A percentile compares a stretch with the other conserved stretches of the same genome.
Evolutionary conservation across 495 filamentous ascomycete genomes (phyloP).

Genomic region (Neurospora intermedia): DNA sequence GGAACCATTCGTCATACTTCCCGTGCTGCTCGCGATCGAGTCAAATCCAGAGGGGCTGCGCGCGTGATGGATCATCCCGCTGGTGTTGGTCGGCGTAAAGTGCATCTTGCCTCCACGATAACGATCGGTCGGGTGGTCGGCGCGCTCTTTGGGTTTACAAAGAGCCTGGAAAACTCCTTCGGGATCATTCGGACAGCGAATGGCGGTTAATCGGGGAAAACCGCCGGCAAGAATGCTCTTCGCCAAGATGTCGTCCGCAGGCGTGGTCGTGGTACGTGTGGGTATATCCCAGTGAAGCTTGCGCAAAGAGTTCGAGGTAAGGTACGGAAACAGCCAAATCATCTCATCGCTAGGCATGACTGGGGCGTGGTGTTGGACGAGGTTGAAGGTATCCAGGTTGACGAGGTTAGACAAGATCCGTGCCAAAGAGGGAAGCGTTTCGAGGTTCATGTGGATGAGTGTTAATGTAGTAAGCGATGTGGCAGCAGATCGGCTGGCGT

Average conservation of each 20-base stretch:
- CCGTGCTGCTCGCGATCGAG: background rate
- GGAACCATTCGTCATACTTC: background rate
- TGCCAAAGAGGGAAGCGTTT: slow-evolving; percentile 59
- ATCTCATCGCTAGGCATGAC: slow-evolving; percentile 48
- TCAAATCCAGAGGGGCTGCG: background rate
- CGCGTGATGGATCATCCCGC: background rate
- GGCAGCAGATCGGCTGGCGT: slow-evolving; percentile 49
- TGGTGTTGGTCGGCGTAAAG: slow-evolving; percentile 1
- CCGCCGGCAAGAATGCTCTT: slow-evolving; percentile 56
- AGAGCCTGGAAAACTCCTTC: slow-evolving; percentile 62
- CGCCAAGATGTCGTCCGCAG: slow-evolving; percentile 61
- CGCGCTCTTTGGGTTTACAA: slow-evolving; percentile 44
- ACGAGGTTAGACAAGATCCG: slow-evolving; percentile 60
- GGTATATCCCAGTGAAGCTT: slow-evolving; percentile 79
- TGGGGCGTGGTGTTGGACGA: slow-evolving; percentile 58
- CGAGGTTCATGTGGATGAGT: slow-evolving; percentile 54
- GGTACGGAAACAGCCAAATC: slow-evolving; percentile 53
- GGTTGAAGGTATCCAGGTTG: slow-evolving; percentile 52
- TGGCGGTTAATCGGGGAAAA: slow-evolving; percentile 56
- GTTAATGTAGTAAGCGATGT: slow-evolving; percentile 48
- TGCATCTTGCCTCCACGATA: slow-evolving; percentile 22
- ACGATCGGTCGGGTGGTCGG: slow-evolving; percentile 27
- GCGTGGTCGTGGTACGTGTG: slow-evolving; percentile 27
- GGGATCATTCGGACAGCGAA: slow-evolving; percentile 66
- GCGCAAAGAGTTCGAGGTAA: slow-evolving; percentile 55